phyloP scores from a whole-genome alignment of 2,329 filamentous ascomycete species.

The Microsporum ferrugineum region DNA sequence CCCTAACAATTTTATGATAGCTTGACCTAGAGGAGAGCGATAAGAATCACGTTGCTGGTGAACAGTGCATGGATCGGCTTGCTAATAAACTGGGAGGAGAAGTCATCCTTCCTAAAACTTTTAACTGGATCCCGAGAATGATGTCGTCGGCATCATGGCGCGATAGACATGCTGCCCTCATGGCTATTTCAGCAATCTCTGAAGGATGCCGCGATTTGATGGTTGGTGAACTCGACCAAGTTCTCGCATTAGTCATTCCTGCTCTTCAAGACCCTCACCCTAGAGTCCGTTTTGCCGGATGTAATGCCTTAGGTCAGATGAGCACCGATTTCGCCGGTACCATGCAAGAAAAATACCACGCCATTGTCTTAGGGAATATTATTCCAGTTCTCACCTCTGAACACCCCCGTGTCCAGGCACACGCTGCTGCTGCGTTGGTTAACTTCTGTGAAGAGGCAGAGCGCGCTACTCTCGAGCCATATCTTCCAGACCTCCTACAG shows the following conservation, averaged over 20 bases:
- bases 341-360: conserved; percentile 94
- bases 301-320: conserved; percentile 98
- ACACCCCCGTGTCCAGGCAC: conserved; percentile 88
- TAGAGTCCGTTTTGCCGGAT: conserved; percentile 91
- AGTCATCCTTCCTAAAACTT: conserved; percentile 83
- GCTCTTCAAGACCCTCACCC: conserved; percentile 82
- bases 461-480: conserved; percentile 80
- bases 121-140: conserved; percentile 95
- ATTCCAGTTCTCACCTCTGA: conserved; percentile 83
- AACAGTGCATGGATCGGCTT: conserved; percentile 95
- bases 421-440: conserved; percentile 92
- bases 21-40: conserved; percentile 94
- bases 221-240: conserved; percentile 86
- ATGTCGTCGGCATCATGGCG: conserved; percentile 91
- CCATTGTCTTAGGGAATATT: conserved; percentile 74
- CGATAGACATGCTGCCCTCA: conserved; percentile 88
- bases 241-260: conserved; percentile 87
- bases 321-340: conserved; percentile 96
- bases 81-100: conserved; percentile 96
- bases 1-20: conserved; percentile 32
- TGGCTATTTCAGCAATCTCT: conserved; percentile 97
- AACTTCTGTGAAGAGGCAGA: conserved; percentile 99
- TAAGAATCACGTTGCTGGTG: conserved; percentile 90
- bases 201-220: conserved; percentile 94
- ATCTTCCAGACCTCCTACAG: conserved; percentile 75